Evolutionary conservation across 495 filamentous ascomycete species (phyloP), one percentile per base, ranked within the genome.

Genomic region (Terfezia claveryi): DNA sequence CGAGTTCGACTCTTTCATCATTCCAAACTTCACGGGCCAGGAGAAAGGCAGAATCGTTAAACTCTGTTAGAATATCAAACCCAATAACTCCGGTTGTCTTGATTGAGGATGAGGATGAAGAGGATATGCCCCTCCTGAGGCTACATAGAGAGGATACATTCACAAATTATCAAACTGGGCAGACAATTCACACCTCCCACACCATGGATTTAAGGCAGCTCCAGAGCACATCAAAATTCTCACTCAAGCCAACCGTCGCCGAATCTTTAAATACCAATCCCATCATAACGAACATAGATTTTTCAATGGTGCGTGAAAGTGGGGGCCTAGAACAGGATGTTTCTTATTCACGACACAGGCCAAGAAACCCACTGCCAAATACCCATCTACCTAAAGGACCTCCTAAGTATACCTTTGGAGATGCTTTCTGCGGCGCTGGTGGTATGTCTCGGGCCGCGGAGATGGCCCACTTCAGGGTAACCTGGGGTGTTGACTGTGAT

Each of bases 391-490:
- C 41, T 46, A 46, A 46, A 46, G 41, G 14, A 14, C 41, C 41
- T 23, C 51, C 38, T 14, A 61, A 57, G 50, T 66, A 66, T 49
- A 65, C 59, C 23, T 66, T 65, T 16, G 63, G 63, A 8, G 63
- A 66, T 58, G 60, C 63, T 1, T 66, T 66, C 51, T 66, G 63
- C 20, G 63, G 63, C 11, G 63, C 57, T 12, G 63, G 63, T 0
- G 63, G 63, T 38, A 59, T 63, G 55, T 65, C 63, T 4, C 57
- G 55, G 23, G 63, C 63, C 36, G 63, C 63, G 8, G 53, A 56
- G 23, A 49, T 54, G n/a, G 63, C 63, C 2, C 60, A 60, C 10
- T 55, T 66, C 16, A 49, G 10, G 16, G 62, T 60, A 51, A 14
- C 53, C 17, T 66, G 63, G 63, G 62, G 55, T 37, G 65, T 66